phyloP scores from a whole-genome alignment of 2,329 filamentous ascomycete genomes.

The Aspergillus viridinutans region DNA sequence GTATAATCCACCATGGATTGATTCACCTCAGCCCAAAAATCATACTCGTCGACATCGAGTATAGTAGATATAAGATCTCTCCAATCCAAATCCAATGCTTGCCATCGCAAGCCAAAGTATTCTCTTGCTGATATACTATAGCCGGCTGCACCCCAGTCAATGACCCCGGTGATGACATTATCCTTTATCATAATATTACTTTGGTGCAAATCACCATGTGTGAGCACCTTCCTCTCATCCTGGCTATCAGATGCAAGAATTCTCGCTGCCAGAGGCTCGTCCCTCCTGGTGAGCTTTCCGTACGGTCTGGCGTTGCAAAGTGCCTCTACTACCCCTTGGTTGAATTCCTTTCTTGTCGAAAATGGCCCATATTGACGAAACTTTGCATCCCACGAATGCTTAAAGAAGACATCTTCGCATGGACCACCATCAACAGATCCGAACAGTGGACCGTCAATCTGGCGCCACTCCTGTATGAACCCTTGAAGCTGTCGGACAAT shows the following conservation, averaged over 20 bases:
- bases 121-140: slow-evolving; percentile 13
- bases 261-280: slow-evolving; percentile 8
- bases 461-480: slow-evolving; percentile 11
- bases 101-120: slow-evolving; percentile 8
- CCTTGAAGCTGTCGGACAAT: slow-evolving; percentile 6
- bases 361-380: slow-evolving; percentile 15
- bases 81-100: slow-evolving; percentile 11
- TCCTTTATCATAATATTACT: slow-evolving; percentile 12
- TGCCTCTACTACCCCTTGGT: slow-evolving; percentile 18
- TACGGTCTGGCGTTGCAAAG: slow-evolving; percentile 15
- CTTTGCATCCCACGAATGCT: slow-evolving; percentile 14
- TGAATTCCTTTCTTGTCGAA: slow-evolving; percentile 11
- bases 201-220: slow-evolving; percentile 12
- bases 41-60: slow-evolving; percentile 8
- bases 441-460: slow-evolving; percentile 10
- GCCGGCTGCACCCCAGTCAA: slow-evolving; percentile 13
- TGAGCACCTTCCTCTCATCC: slow-evolving; percentile 9
- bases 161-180: slow-evolving; percentile 7
- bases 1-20: slow-evolving; percentile 9
- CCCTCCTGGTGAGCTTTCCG: slow-evolving; percentile 5
- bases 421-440: slow-evolving; percentile 11
- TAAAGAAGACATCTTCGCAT: slow-evolving; percentile 13
- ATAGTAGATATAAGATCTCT: slow-evolving; percentile 4
- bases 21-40: slow-evolving; percentile 12
- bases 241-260: slow-evolving; percentile 6